phyloP scores from a whole-genome alignment of 805 yeast species.

The Torulaspora quercuum region DNA sequence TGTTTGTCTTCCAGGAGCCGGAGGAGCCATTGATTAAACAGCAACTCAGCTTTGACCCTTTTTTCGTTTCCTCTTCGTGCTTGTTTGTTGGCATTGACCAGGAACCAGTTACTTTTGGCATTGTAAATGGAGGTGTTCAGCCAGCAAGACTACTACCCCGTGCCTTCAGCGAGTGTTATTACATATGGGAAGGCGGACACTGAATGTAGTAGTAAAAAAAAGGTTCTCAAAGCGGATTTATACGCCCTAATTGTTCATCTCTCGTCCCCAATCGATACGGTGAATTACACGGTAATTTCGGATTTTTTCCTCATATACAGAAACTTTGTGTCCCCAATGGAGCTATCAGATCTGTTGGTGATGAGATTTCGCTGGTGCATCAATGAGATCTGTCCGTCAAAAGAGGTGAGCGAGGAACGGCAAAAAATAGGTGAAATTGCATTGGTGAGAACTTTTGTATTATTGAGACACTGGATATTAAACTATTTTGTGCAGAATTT shows the following conservation, averaged over 20 bases:
- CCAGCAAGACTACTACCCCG: slow-evolving; percentile 31
- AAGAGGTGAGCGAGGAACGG: slow-evolving; percentile 16
- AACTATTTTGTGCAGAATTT: slow-evolving; percentile 89
- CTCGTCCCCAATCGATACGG: slow-evolving; percentile 62
- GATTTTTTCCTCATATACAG: slow-evolving; percentile 87
- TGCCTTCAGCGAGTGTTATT: slow-evolving; percentile 29
- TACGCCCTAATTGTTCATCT: slow-evolving; percentile 50
- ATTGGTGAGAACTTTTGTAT: slow-evolving; percentile 78
- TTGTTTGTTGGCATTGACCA: too few species aligned
- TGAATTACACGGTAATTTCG: slow-evolving; percentile 73
- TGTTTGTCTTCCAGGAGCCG: too few species aligned
- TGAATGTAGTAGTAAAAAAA: slow-evolving; percentile 10
- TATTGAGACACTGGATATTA: slow-evolving; percentile 82
- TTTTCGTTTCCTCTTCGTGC: too few species aligned
- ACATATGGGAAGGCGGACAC: slow-evolving; percentile 17
- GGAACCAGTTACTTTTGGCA: too few species aligned
- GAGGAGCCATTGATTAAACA: too few species aligned
- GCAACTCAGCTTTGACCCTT: too few species aligned
- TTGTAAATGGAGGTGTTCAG: slow-evolving; percentile 26
- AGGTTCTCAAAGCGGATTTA: slow-evolving; percentile 29
- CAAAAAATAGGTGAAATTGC: slow-evolving; percentile 58
- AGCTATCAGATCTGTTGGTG: slow-evolving; percentile 57
- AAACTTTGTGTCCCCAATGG: slow-evolving; percentile 55
- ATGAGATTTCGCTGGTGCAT: slow-evolving; percentile 73
- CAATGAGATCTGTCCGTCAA: slow-evolving; percentile 30